Percentiles rank a stretch among this genome's conserved stretches.
Conservation (phyloP, 805 yeast species). For the Kuraishia piskuri region DNA sequence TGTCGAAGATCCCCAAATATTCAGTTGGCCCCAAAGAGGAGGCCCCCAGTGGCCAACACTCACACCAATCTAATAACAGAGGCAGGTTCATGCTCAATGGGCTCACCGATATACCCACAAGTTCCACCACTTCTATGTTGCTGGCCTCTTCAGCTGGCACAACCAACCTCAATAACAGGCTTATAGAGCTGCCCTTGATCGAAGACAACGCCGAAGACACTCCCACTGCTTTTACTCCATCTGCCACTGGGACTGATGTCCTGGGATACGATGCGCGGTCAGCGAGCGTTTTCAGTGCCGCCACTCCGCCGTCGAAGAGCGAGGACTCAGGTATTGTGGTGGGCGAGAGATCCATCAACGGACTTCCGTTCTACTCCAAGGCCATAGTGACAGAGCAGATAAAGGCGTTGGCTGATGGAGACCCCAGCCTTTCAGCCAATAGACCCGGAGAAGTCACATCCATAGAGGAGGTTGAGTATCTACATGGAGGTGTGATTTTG, state of each 20-base stretch:
- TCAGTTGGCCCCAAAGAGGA: slow-evolving; percentile 19
- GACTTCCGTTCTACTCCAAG: slow-evolving; percentile 3
- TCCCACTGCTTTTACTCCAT: background rate
- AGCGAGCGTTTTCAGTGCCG: slow-evolving; percentile 31
- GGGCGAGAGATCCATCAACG: slow-evolving; percentile 10
- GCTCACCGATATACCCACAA: background rate
- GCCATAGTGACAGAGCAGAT: slow-evolving; percentile 16
- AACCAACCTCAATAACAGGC: slow-evolving; percentile 9
- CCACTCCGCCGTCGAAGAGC: background rate
- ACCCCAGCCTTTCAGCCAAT: background rate
- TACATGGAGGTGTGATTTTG: slow-evolving; percentile 38
- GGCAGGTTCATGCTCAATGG: slow-evolving; percentile 9
- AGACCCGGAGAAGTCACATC: slow-evolving; percentile 6
- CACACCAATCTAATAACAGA: slow-evolving; percentile 5
- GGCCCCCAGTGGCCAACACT: background rate
- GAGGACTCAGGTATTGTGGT: slow-evolving; percentile 6
- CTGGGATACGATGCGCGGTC: slow-evolving; percentile 12
- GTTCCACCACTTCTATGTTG: background rate
- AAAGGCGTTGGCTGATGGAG: slow-evolving; percentile 16
- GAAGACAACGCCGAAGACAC: background rate
- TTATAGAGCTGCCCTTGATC: slow-evolving; percentile 12
- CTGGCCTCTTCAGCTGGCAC: slow-evolving; percentile 5
- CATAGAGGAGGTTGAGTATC: slow-evolving; percentile 37
- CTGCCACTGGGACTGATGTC: slow-evolving; percentile 8
- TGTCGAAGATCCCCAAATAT: slow-evolving; percentile 24